These are phyloP conservation scores for Sungouiella thailandica DNA, from an alignment of 805 yeast species.

Conservation along the genomic window DNA sequence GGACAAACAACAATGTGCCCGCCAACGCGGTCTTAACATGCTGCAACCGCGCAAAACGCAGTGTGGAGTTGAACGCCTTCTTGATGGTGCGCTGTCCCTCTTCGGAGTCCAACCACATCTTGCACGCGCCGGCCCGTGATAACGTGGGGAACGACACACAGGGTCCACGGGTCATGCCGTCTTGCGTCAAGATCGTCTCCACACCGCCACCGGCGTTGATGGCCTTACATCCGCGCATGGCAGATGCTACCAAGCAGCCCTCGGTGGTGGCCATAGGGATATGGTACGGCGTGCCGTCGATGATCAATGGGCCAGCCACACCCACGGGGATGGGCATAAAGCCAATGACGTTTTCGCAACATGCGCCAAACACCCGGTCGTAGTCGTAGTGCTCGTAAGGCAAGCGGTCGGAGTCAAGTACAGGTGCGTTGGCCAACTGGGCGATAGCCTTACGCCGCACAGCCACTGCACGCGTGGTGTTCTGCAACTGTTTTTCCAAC, in stretches of 20 bases:
- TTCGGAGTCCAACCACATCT: conserved; percentile 91
- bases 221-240: conserved; percentile 99
- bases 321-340: conserved; percentile 96
- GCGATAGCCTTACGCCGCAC: conserved; percentile 94
- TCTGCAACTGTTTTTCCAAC: conserved; percentile 83
- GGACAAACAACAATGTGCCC: conserved; percentile 79
- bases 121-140: conserved; percentile 88
- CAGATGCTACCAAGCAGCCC: conserved; percentile 96
- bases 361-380: conserved; percentile 95
- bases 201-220: conserved; percentile 97
- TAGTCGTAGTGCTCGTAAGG: conserved; percentile 86
- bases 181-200: conserved; percentile 82
- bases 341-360: conserved; percentile 98
- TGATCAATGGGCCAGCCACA: conserved; percentile 92
- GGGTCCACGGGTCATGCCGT: conserved; percentile 99
- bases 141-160: conserved; percentile 86
- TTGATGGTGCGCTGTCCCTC: conserved; percentile 83
- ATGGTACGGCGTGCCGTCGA: conserved; percentile 84
- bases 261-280: conserved; percentile 99
- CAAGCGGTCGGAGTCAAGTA: conserved; percentile 61
- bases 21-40: conserved; percentile 91
- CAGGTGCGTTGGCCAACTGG: conserved; percentile 73
- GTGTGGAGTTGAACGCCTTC: conserved; percentile 91
- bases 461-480: conserved; percentile 87
- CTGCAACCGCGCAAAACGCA: conserved; percentile 93